These are phyloP conservation scores for Basidiobolus meristosporus DNA, from an alignment of 371 early-diverging fungal genomes.

Conservation along the genomic window DNA sequence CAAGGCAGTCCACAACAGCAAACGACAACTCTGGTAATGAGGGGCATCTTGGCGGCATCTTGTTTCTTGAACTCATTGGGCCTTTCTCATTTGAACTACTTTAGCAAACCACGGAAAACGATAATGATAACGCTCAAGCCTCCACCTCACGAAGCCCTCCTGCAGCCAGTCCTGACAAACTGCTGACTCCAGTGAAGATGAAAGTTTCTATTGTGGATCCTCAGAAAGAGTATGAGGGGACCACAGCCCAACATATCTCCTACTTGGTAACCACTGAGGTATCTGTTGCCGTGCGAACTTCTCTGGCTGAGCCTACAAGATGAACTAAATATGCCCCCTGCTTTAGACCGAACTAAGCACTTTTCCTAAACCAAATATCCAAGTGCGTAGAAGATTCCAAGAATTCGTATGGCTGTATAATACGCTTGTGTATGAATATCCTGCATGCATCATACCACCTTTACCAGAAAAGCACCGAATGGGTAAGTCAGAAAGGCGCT, in stretches of 20 bases:
- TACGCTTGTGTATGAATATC: conserved; percentile 45
- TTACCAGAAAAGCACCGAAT: conserved; percentile 80
- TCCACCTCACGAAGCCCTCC: no score
- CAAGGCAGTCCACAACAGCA: no score
- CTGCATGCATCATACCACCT: conserved; percentile 73
- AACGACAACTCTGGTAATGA: no score
- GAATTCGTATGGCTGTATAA: conserved; percentile 83
- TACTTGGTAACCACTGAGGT: conserved; percentile 68
- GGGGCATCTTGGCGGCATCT: no score
- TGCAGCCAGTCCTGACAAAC: no score
- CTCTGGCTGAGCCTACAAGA: no score
- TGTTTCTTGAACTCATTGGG: no score
- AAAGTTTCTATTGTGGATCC: conserved; percentile 50
- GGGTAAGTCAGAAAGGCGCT: conserved; percentile 18
- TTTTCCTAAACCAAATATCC: conserved; percentile 18
- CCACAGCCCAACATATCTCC: conserved; percentile 49
- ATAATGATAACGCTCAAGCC: no score
- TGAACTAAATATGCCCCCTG: no score
- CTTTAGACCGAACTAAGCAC: conserved; percentile 2
- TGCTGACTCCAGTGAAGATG: conserved; percentile 4
- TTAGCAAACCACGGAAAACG: no score
- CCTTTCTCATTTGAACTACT: no score
- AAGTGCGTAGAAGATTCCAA: conserved; percentile 72
- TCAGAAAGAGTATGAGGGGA: conserved; percentile 49
- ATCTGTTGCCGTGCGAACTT: conserved; percentile 1